Conservation (phyloP, 2,329 filamentous ascomycete genomes). For the Cadophora luteo-olivacea region DNA sequence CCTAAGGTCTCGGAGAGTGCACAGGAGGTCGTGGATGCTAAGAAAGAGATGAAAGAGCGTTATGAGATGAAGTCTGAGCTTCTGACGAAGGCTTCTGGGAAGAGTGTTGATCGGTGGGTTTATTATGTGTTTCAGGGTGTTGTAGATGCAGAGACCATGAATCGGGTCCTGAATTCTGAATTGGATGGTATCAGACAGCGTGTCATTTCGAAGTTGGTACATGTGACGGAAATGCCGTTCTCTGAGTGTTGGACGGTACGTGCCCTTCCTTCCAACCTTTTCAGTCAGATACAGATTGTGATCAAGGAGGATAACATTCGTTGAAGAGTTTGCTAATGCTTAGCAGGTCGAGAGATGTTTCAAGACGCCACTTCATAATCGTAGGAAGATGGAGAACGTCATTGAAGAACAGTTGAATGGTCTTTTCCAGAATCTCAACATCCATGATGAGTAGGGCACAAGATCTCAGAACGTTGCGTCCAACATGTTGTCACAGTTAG, state of each 20-base stretch:
- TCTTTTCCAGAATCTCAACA: not conserved
- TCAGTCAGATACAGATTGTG: not conserved
- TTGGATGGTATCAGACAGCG: not conserved
- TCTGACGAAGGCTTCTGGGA: not conserved
- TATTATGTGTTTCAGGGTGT: slow-evolving; percentile 15
- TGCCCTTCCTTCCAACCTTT: not conserved
- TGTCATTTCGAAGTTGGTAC: slow-evolving; percentile 15
- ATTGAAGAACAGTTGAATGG: slow-evolving; percentile 9
- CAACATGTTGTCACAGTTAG: not conserved
- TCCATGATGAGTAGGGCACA: not conserved
- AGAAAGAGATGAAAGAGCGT: not conserved
- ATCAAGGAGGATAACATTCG: not conserved
- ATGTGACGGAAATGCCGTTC: slow-evolving; percentile 11
- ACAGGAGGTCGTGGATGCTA: not conserved
- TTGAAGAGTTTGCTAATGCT: not conserved
- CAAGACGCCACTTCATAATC: not conserved
- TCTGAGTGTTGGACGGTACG: slow-evolving; percentile 14
- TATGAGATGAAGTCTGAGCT: not conserved
- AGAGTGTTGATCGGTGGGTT: slow-evolving; percentile 18
- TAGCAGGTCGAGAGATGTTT: not conserved
- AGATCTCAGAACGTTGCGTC: not conserved
- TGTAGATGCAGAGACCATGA: not conserved
- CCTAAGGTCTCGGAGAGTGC: slow-evolving; percentile 16
- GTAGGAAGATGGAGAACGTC: not conserved
- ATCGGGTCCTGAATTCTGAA: not conserved